Evolutionary conservation across 305 asterid species (phyloP), one percentile per base, ranked within the genome.

Genomic region (Rubia peregrina): DNA sequence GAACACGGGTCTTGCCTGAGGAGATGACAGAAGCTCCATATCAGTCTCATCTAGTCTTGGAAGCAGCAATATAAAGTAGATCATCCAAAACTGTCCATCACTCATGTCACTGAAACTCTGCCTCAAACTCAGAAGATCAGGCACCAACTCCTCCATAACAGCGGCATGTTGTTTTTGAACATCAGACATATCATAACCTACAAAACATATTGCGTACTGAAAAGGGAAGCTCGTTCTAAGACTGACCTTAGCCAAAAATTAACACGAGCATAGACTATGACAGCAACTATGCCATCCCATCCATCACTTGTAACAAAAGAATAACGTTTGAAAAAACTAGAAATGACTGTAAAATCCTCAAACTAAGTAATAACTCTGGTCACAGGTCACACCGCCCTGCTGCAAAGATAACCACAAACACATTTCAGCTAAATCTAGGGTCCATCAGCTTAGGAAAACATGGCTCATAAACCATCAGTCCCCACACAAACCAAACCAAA

Each of bases 111-210:
- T 80, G 79, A 87, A 73, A 67, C 83, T 69, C 81, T 81, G 85
- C 84, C 90, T 85, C 76, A 88, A 65, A 69, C 75, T 61, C 76
- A 72, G 81, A 81, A 90, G 83, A 75, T 80, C 80, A 14, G 96
- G 89, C 73, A 88, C 89, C 81, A 88, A 80, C 63, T 79, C 82
- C 67, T 80, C 89, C 70, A 90, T 88, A 55, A 77, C 60, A 69
- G 83, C 84, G 67, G 84, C 87, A 71, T 90, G 96, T 68, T 82
- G 86, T 81, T 76, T 88, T 84, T 90, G 96, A 82, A 73, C 64
- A 76, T 85, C 87, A 43, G 95, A 83, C 83, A 90, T 74, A 61
- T 78, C 68, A 73, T 83, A 81, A 73, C 79, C 95, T 88, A 83
- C 74, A 82, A 24, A 57, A 65, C 61, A 67, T 65, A 16, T 12